phyloP scores from a whole-genome alignment of 2,329 filamentous ascomycete genomes.

The Hymenoscyphus linearis region DNA sequence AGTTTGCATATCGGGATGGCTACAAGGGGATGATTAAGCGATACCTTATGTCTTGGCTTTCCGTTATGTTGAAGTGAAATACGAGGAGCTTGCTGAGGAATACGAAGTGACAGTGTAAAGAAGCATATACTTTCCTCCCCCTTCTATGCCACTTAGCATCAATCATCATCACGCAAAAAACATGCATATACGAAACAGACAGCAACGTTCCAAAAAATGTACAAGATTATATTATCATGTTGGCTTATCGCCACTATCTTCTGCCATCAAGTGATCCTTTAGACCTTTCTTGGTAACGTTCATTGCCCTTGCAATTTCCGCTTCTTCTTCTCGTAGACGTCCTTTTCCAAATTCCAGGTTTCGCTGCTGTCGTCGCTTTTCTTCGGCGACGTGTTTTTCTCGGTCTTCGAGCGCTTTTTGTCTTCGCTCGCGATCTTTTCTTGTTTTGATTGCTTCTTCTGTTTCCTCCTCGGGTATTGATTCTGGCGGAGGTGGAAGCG shows the following conservation, averaged over 20 bases:
- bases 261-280: constrained; percentile 49
- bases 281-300: constrained; percentile 61
- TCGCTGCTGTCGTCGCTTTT: constrained; percentile 54
- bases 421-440: constrained; percentile 50
- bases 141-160: no score
- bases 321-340: constrained; percentile 59
- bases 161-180: background rate
- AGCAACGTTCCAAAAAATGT: background rate
- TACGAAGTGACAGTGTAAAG: no score
- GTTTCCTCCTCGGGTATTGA: constrained; percentile 42
- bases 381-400: constrained; percentile 56
- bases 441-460: constrained; percentile 45
- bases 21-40: no score
- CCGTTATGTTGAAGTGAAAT: no score
- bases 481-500: constrained; percentile 54
- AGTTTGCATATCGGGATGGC: no score
- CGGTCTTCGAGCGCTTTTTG: constrained; percentile 63
- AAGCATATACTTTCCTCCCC: no score
- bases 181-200: background rate
- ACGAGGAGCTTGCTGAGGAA: no score
- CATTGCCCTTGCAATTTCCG: constrained; percentile 64
- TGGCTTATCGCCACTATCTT: constrained; percentile 9
- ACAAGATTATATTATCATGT: constrained; percentile 2
- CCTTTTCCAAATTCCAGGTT: constrained; percentile 57
- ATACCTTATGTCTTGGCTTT: no score